Base-by-base conservation (phyloP, 345 rosid species). In the Brassica nigra region DNA sequence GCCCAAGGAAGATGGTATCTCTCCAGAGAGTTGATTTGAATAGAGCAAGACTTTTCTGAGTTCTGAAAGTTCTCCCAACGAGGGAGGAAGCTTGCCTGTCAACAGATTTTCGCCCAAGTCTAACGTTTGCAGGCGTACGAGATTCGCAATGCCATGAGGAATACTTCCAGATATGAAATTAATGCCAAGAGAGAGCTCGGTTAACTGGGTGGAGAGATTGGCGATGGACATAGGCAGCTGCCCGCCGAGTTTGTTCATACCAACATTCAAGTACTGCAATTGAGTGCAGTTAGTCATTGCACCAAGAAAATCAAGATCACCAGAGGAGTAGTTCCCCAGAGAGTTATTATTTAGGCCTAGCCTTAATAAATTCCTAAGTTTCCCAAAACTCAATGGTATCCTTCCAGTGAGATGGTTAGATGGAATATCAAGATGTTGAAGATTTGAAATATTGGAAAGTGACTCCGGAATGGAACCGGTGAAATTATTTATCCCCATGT, bases 301-400 rank as follows among this genome's bases (percentile, higher is more conserved):
- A 54, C 66, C 81, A 54, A 78, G 65, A 78, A 78, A 78, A 71
- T 78, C 72, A 64, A 73, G 78, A 66, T 79, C 78, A 66, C 62
- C 78, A 57, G 55, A 58, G 8, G 78, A 66, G 63, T 73, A 57
- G 12, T n/a, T 79, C 29, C 74, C 82, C 54, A 79, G 4, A 37
- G 68, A 58, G 62, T 79, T 79, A 30, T 30, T 33, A 0, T 30
- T 1, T 30, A 79, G 68, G 68, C 62, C 62, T 10, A 79, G 31
- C 37, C 2, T 2, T 39, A 10, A n/a, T 6, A 80, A 37, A 49
- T 74, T 74, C 7, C 7, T 2, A 31, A 80, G 78, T 10, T 49
- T 80, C 15, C 83, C 79, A 6, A 79, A 74, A 34, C 78, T 28
- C 59, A 49, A 27, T 27, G 83, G 78, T 59, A 80, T 68, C 8